Conservation (phyloP, 768 basidiomycete species). For the Leccinum arenicola region DNA sequence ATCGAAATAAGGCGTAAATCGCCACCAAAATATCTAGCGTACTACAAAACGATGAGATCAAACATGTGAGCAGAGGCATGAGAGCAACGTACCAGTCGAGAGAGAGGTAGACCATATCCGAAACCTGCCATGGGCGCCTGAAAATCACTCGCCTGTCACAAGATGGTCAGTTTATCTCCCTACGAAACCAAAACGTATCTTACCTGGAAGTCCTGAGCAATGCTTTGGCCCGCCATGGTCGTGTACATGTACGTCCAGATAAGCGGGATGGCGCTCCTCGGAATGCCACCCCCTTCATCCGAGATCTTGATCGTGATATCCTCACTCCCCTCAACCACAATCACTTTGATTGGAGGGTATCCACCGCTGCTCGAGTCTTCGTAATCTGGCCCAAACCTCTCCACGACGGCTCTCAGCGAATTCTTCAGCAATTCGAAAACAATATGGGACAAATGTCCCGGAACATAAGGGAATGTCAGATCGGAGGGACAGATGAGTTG, state of each 20-base stretch:
- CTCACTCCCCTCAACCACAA: conserved; percentile 96
- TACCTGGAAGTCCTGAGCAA: conserved; percentile 68
- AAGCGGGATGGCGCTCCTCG: conserved; percentile 79
- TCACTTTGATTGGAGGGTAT: conserved; percentile 31
- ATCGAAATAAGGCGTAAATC: conserved; percentile 92
- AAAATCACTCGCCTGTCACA: conserved; percentile 72
- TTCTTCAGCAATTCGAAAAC: conserved; percentile 97
- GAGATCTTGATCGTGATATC: conserved; percentile 99
- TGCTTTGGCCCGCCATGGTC: conserved; percentile 68
- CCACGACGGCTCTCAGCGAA: conserved; percentile 93
- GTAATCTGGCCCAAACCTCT: conserved; percentile 79
- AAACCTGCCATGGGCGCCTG: conserved; percentile 98
- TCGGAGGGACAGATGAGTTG: conserved; percentile 90
- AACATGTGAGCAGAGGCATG: background rate
- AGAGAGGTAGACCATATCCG: conserved; percentile 90
- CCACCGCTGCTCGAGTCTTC: conserved; percentile 39
- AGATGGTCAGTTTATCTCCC: background rate
- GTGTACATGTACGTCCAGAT: conserved; percentile 99
- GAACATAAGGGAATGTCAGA: conserved; percentile 91
- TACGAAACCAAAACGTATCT: background rate
- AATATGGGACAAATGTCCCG: conserved; percentile 95
- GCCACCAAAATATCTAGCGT: conserved; percentile 92
- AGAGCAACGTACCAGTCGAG: conserved; percentile 64
- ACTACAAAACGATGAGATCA: conserved; percentile 40
- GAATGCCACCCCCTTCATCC: conserved; percentile 93